A percentile compares a stretch with the other conserved stretches of the same genome.
Conservation (phyloP, 306 rosid genomes). For the Casuarina glauca region DNA sequence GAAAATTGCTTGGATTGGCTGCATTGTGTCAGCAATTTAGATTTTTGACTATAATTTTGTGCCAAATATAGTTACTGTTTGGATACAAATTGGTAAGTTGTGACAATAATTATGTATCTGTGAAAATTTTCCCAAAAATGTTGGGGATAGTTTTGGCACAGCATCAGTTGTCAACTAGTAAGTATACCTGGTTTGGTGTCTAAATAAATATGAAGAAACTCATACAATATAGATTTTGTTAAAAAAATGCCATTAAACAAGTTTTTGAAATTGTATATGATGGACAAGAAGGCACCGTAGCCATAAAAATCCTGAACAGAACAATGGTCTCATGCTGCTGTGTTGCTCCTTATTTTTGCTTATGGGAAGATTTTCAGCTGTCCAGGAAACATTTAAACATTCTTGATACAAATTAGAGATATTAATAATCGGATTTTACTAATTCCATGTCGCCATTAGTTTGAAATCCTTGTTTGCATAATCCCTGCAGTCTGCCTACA, state of each 20-base stretch:
- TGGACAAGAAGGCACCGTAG: slow-evolving; percentile 19
- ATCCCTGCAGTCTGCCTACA: neutral
- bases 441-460: neutral
- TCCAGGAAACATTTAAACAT: neutral
- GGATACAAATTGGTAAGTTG: neutral
- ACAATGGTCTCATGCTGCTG: slow-evolving; percentile 7
- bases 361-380: neutral
- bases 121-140: neutral
- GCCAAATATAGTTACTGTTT: neutral
- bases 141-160: neutral
- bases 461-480: neutral
- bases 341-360: neutral
- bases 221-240: neutral
- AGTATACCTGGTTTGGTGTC: neutral
- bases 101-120: neutral
- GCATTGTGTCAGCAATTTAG: neutral
- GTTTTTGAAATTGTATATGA: slow-evolving; percentile 11
- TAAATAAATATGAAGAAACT: neutral
- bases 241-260: neutral
- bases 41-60: neutral
- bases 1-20: slow-evolving; percentile 9
- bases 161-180: neutral
- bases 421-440: neutral
- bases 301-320: slow-evolving; percentile 21
- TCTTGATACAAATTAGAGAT: too few relatives aligned